These are phyloP conservation scores for Stevia rebaudiana DNA, from an alignment of 140 eudicot species.

Conservation along the genomic window DNA sequence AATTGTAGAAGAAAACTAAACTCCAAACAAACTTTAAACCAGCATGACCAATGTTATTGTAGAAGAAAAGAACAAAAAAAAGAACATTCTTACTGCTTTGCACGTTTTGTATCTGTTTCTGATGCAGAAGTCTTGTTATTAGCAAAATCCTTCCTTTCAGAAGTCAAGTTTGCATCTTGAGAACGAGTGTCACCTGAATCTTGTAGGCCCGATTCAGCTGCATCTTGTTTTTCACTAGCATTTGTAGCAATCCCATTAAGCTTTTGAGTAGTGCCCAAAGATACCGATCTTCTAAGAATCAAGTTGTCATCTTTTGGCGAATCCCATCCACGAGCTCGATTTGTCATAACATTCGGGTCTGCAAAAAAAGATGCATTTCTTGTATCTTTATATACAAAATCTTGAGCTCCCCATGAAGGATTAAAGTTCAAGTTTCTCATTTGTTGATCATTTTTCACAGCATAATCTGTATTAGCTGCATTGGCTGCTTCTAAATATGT, in stretches of 20 bases:
- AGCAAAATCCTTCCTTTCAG: slow-evolving; percentile 32
- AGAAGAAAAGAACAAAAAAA: not conserved
- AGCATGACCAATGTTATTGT: not conserved
- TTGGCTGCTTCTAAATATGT: slow-evolving; percentile 45
- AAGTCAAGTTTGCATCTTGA: slow-evolving; percentile 21
- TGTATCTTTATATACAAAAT: slow-evolving; percentile 24
- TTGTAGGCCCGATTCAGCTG: slow-evolving; percentile 27
- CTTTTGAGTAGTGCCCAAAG: slow-evolving; percentile 23
- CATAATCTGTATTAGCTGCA: slow-evolving; percentile 19
- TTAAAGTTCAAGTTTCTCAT: slow-evolving; percentile 10
- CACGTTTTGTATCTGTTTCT: slow-evolving; percentile 55
- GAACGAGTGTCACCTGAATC: slow-evolving; percentile 23
- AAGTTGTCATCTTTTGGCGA: slow-evolving; percentile 23
- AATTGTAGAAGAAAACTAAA: no score
- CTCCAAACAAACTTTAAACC: not conserved
- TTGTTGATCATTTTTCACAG: slow-evolving; percentile 23
- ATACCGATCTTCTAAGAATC: slow-evolving; percentile 25
- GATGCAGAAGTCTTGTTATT: slow-evolving; percentile 34
- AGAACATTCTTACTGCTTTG: slow-evolving; percentile 58
- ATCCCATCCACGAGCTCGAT: slow-evolving; percentile 18
- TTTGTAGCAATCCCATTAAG: slow-evolving; percentile 25
- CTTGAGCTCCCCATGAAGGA: slow-evolving; percentile 30
- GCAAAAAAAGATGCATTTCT: slow-evolving; percentile 9
- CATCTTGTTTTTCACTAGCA: slow-evolving; percentile 29
- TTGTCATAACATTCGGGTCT: slow-evolving; percentile 17